These are phyloP conservation scores for Jaltomata sinuosa DNA, from an alignment of 257 asterid species.

Conservation along the genomic window DNA sequence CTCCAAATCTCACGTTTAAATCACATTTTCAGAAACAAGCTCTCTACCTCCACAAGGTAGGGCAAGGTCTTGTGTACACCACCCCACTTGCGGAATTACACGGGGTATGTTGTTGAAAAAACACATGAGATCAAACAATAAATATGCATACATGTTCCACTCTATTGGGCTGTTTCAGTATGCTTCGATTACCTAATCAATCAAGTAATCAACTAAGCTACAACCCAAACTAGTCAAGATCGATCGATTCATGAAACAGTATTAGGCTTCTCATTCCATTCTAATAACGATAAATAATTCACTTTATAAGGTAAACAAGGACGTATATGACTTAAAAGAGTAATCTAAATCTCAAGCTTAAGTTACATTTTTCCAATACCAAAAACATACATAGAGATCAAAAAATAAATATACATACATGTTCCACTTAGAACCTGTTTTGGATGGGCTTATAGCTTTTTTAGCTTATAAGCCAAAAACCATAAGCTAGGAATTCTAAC, in stretches of 20 bases:
- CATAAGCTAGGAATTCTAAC: too few species aligned
- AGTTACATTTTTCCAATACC: not conserved
- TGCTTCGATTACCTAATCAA: not conserved
- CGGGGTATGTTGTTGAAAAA: too few species aligned
- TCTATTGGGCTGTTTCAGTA: not conserved
- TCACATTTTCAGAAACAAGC: too few species aligned
- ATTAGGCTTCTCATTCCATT: not conserved
- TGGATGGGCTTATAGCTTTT: too few species aligned
- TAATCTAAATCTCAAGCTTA: too few species aligned
- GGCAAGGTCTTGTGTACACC: too few species aligned
- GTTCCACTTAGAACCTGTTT: too few species aligned
- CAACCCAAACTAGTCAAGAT: not conserved
- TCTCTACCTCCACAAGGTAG: too few species aligned
- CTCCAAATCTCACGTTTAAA: too few species aligned
- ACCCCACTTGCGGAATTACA: too few species aligned
- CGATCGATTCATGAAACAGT: not conserved
- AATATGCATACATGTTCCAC: not conserved
- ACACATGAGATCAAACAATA: not conserved
- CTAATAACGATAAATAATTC: not conserved
- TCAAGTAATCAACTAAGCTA: not conserved
- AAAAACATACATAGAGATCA: not conserved
- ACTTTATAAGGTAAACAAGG: not conserved
- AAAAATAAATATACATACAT: not conserved
- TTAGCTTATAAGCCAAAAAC: too few species aligned
- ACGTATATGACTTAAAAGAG: too few species aligned